Conservation (phyloP, 257 asterid genomes). For the Forsythia viridissima region DNA sequence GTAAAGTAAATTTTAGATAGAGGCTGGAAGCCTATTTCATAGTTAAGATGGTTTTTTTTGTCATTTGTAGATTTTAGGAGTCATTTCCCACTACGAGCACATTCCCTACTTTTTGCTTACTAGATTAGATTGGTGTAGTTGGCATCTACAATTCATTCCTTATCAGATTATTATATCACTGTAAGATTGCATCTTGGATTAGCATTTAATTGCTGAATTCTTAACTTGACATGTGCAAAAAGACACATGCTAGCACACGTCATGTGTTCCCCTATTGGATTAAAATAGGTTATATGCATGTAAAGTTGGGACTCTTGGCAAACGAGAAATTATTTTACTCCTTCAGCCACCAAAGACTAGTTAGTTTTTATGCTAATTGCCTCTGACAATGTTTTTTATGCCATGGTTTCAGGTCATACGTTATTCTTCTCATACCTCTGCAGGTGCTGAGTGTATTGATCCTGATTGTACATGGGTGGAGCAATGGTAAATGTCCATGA, state of each 20-base stretch:
- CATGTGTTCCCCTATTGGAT: slow-evolving; percentile 15
- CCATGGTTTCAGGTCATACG: slow-evolving; percentile 69
- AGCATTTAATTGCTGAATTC: neutral
- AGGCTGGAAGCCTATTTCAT: no score
- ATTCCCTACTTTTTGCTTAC: neutral
- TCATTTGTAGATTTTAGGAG: neutral
- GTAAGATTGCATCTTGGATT: neutral
- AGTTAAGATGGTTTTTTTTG: neutral
- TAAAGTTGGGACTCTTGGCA: neutral
- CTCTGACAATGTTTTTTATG: slow-evolving; percentile 29
- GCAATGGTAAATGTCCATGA: slow-evolving; percentile 67
- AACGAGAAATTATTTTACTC: slow-evolving; percentile 9
- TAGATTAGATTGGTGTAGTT: neutral
- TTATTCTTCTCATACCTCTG: slow-evolving; percentile 84
- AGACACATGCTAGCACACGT: neutral
- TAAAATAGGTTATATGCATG: neutral
- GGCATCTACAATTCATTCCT: neutral
- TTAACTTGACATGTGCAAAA: slow-evolving; percentile 15
- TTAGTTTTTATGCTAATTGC: slow-evolving; percentile 15
- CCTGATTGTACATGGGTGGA: slow-evolving; percentile 92
- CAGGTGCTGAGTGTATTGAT: slow-evolving; percentile 98
- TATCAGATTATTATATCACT: neutral
- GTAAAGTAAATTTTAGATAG: no score
- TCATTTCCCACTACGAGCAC: neutral
- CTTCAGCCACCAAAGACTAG: slow-evolving; percentile 14